These are phyloP conservation scores for Hepatocystis sp. DNA, from an alignment of 169 alveolate species.

Conservation along the genomic window DNA sequence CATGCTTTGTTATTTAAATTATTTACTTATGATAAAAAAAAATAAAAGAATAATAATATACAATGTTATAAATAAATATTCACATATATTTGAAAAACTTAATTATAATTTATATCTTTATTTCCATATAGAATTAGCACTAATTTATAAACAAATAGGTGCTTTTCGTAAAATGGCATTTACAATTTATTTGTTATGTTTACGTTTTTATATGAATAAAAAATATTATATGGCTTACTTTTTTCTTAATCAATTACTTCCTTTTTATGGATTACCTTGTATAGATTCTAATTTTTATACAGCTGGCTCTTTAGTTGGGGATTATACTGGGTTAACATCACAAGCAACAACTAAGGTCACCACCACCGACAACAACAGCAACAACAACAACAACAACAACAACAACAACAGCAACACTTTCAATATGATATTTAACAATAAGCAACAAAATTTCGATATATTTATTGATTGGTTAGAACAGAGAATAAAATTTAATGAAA, in stretches of 20 bases:
- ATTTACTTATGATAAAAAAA: conserved; percentile 21
- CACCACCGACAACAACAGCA: too few relatives aligned
- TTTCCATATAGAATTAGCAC: conserved; percentile 22
- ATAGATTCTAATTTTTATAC: background rate
- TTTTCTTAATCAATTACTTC: conserved; percentile 32
- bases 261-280: conserved; percentile 40
- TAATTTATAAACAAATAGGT: conserved; percentile 38
- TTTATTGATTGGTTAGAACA: too few relatives aligned
- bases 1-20: conserved; percentile 43
- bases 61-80: conserved; percentile 20
- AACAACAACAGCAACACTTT: too few relatives aligned
- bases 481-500: too few relatives aligned
- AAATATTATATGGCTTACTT: conserved; percentile 28
- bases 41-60: conserved; percentile 15
- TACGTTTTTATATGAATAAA: conserved; percentile 11
- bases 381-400: too few relatives aligned
- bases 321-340: background rate
- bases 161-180: conserved; percentile 61
- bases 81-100: conserved; percentile 14
- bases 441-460: too few relatives aligned
- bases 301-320: too few relatives aligned
- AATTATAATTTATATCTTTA: conserved; percentile 10
- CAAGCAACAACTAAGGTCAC: background rate
- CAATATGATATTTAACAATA: too few relatives aligned
- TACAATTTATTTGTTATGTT: conserved; percentile 33